Evolutionary conservation across 371 early-diverging fungal species (phyloP).

Genomic region (Mortierella sp.): DNA sequence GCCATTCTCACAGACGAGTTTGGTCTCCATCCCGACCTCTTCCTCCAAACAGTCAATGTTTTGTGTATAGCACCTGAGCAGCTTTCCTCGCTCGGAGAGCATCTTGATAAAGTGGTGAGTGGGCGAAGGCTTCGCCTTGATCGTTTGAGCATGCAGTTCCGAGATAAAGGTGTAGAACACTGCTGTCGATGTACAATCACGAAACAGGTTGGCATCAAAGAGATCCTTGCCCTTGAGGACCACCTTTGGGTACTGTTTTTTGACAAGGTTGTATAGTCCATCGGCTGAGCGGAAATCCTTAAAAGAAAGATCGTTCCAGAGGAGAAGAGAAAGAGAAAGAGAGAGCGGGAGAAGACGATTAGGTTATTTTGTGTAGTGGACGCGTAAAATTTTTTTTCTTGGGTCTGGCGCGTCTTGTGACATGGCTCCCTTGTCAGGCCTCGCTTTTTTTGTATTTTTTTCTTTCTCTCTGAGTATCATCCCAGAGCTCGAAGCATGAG

Average conservation of each 20-base stretch:
- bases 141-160: constrained; percentile 82
- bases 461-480: no score
- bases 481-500: no score
- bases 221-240: constrained; percentile 92
- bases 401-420: neutral
- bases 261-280: constrained; percentile 87
- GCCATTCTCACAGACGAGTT: constrained; percentile 44
- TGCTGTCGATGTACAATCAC: constrained; percentile 74
- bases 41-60: constrained; percentile 97
- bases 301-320: neutral
- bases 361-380: no score
- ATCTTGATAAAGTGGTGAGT: constrained; percentile 90
- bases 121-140: constrained; percentile 80
- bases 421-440: no score
- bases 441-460: no score
- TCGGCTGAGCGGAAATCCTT: constrained; percentile 87
- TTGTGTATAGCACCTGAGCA: constrained; percentile 95
- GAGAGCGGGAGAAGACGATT: neutral
- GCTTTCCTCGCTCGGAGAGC: constrained; percentile 75
- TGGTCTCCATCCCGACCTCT: constrained; percentile 60
- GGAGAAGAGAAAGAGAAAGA: neutral
- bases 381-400: neutral
- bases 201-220: constrained; percentile 94
- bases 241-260: constrained; percentile 75
- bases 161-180: constrained; percentile 97